Conservation (phyloP, 2,329 filamentous ascomycete genomes). For the Scytalidium lignicola region DNA sequence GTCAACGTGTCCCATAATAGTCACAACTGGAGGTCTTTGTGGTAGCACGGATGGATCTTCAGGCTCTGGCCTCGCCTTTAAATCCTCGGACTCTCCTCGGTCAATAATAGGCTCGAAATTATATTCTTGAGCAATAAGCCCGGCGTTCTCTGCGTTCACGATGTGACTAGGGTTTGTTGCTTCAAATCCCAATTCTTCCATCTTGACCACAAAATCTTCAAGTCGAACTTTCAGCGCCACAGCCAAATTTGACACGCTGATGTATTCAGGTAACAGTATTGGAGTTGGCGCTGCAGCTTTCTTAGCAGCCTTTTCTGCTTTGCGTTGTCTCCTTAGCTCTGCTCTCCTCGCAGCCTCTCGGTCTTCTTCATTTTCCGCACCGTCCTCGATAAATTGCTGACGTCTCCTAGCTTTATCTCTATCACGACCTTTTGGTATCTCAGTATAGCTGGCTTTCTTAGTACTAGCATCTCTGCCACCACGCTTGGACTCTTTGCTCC, state of each 20-base stretch:
- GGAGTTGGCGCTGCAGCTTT: conserved; percentile 42
- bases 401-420: conserved; percentile 25
- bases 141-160: conserved; percentile 84
- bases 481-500: conserved; percentile 3
- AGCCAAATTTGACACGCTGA: conserved; percentile 80
- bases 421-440: conserved; percentile 19
- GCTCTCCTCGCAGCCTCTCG: conserved; percentile 30
- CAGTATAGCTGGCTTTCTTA: conserved; percentile 9
- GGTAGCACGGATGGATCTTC: conserved; percentile 67
- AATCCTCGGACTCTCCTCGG: conserved; percentile 59
- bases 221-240: conserved; percentile 66
- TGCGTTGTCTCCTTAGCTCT: conserved; percentile 35
- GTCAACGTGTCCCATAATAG: conserved; percentile 99
- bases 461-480: conserved; percentile 1
- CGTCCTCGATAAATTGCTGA: conserved; percentile 21
- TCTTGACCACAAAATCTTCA: conserved; percentile 65
- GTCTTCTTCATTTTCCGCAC: conserved; percentile 23
- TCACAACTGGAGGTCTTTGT: conserved; percentile 82
- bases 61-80: conserved; percentile 63
- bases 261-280: conserved; percentile 83
- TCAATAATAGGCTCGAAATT: conserved; percentile 83
- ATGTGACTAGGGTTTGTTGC: conserved; percentile 78
- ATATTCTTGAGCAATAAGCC: conserved; percentile 86
- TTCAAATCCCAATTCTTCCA: conserved; percentile 86
- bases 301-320: conserved; percentile 36